phyloP scores from a whole-genome alignment of 2,329 filamentous ascomycete species.

The Diaporthe velutina region DNA sequence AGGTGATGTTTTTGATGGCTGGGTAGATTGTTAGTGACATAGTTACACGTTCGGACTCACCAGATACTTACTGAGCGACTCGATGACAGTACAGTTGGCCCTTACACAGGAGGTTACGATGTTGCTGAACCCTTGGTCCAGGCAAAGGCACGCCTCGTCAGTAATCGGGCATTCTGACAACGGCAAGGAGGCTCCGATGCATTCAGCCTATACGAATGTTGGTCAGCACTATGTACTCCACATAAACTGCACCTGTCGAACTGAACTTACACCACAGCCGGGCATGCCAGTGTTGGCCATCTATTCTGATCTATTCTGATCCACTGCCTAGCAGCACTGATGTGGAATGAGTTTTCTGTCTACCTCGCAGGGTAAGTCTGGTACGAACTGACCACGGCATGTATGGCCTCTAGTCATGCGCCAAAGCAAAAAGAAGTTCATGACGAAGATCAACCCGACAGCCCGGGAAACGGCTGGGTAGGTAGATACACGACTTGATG shows the following conservation, averaged over 20 bases:
- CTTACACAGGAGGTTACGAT: conserved; percentile 5
- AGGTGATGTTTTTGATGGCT: conserved; percentile 27
- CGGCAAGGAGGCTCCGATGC: background rate
- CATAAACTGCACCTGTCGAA: background rate
- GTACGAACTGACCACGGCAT: background rate
- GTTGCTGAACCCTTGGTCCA: background rate
- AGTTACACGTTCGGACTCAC: too few relatives aligned
- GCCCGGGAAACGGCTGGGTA: background rate
- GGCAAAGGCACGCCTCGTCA: conserved; percentile 30
- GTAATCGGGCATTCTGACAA: conserved; percentile 8
- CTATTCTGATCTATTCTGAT: too few relatives aligned
- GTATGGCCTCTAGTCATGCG: background rate
- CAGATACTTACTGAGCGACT: background rate
- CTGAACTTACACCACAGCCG: conserved; percentile 1
- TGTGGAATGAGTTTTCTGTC: background rate
- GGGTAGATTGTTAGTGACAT: background rate
- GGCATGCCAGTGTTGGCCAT: background rate
- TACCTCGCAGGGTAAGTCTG: background rate
- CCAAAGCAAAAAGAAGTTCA: background rate
- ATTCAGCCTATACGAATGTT: background rate
- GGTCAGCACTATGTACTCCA: background rate
- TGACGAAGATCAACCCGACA: background rate
- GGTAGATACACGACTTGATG: background rate
- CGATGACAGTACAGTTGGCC: conserved; percentile 9
- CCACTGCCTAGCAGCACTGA: background rate